These are phyloP conservation scores for Leccinum variicolor DNA, from an alignment of 768 basidiomycete species.

Conservation along the genomic window DNA sequence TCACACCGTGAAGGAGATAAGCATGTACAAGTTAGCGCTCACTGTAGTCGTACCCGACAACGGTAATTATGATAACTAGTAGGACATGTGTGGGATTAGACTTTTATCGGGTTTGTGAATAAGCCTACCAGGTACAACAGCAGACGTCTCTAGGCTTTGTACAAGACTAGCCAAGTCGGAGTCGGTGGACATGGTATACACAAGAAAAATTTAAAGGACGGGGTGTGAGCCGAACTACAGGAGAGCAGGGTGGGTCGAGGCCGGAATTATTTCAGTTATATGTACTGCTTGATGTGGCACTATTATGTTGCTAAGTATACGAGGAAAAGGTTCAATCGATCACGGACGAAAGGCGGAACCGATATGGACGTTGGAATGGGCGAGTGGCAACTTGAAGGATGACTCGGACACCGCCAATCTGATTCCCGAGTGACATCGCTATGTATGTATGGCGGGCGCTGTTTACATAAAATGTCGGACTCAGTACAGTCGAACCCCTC, in stretches of 20 bases:
- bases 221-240: not conserved
- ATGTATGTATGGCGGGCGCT: not conserved
- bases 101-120: not conserved
- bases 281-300: not conserved
- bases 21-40: not conserved
- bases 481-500: not conserved
- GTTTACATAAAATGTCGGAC: not conserved
- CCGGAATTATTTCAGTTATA: not conserved
- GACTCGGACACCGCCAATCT: not conserved
- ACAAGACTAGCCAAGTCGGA: not conserved
- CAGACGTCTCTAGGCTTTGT: not conserved
- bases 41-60: slow-evolving; percentile 17
- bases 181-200: not conserved
- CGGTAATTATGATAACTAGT: slow-evolving; percentile 2
- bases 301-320: not conserved
- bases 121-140: not conserved
- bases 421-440: not conserved
- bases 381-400: not conserved
- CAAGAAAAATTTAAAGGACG: not conserved
- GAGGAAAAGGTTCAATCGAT: not conserved
- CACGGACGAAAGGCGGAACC: not conserved
- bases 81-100: not conserved
- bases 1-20: not conserved
- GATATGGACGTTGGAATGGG: not conserved
- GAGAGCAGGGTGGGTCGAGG: not conserved